Evolutionary conservation across 108 stramenopile species (phyloP), one percentile per base, ranked within the genome.

Genomic region (Fistulifera solaris): DNA sequence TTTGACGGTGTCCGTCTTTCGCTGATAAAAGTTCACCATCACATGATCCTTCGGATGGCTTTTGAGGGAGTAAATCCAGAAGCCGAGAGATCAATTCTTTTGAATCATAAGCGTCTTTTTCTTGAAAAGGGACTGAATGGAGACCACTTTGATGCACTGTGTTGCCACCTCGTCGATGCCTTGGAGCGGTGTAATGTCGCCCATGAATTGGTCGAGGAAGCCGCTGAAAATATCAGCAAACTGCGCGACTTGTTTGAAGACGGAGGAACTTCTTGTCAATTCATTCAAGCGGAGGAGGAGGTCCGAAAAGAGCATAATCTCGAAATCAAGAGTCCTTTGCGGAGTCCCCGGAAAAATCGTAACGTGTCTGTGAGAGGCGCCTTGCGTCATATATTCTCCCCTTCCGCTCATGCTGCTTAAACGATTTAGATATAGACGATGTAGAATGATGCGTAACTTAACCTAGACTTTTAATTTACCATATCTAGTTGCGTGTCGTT

Each of bases 221-320:
- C 52, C 13, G 31, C 53, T 22, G 59, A 19, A 13, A 38, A 53
- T 16, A 19, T 67, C 17, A 41, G 18, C 14, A 50, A 58, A 11
- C 59, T 67, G 11, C 38, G 66, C 26, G 31, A 17, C 8, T 8
- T 67, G 13, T 67, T 67, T 45, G 66, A 67, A 54, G 23, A 59
- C 21, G 66, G 59, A 25, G 50, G 27, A 6, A 8, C 8, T 3
- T 6, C 3, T 3, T 35, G 31, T 35, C 6, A 35, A 8, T 35
- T 35, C 8, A 3, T 35, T 35, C 31, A 6, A 35, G 6, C 31
- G 6, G 31, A 35, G 8, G 31, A 35, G 8, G 31, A 35, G 8
- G 8, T 35, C 31, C 3, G 6, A 6, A 3, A 8, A 35, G 31
- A 35, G 8, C 31, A 35, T 6, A 8, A 3, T 3, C 6, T 35